phyloP scores from a whole-genome alignment of 106 monocot species.

The Dioscorea dumetorum region DNA sequence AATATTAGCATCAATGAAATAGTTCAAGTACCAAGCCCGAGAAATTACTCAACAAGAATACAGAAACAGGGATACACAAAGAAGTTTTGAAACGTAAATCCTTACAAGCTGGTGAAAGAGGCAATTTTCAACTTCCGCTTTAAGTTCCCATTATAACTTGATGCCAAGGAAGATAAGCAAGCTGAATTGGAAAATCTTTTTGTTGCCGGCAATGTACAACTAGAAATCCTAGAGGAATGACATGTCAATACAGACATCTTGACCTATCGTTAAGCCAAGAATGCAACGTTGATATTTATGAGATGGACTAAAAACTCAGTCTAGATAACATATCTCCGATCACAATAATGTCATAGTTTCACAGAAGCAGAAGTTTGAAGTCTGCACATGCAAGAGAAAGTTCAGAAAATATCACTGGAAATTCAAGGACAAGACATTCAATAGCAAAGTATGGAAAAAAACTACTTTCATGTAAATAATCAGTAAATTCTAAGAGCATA shows the following conservation, averaged over 20 bases:
- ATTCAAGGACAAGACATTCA: too few relatives aligned
- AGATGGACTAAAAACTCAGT: background rate
- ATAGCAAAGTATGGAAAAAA: too few relatives aligned
- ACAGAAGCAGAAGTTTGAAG: background rate
- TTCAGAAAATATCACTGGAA: background rate
- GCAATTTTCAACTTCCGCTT: constrained; percentile 4
- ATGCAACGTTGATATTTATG: background rate
- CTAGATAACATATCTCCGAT: background rate
- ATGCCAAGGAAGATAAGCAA: constrained; percentile 1
- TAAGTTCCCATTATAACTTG: constrained; percentile 2
- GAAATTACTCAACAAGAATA: background rate
- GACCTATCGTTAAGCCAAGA: background rate
- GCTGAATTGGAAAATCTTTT: constrained; percentile 1
- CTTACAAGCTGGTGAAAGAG: constrained; percentile 12
- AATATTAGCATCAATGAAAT: background rate
- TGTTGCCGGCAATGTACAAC: constrained; percentile 4
- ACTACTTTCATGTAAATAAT: too few relatives aligned
- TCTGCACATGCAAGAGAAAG: background rate
- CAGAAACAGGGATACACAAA: background rate
- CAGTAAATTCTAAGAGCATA: too few relatives aligned
- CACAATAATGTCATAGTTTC: background rate
- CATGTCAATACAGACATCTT: constrained; percentile 27
- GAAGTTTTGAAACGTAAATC: background rate
- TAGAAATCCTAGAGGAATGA: constrained; percentile 11
- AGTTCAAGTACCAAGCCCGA: background rate